A percentile compares a stretch with the other conserved stretches of the same genome.
These are phyloP conservation scores for Chenopodium berlandieri DNA, from an alignment of 148 eudicot genomes.

Conservation along the genomic window DNA sequence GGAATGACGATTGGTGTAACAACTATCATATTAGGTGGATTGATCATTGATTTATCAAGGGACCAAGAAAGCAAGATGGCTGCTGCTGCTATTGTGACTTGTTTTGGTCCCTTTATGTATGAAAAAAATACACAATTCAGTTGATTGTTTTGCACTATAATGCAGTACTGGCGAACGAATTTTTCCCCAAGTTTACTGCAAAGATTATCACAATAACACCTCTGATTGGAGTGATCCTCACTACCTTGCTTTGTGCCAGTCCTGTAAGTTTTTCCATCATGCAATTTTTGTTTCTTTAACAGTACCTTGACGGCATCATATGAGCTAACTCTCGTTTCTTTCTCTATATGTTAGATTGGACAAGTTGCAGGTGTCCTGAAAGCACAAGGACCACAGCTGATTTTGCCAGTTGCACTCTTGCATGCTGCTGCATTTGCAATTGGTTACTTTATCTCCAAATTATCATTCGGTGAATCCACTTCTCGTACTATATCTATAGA, in stretches of 20 bases:
- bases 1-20: not conserved
- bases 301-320: not conserved
- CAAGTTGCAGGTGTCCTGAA: conserved; percentile 98
- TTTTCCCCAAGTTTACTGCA: conserved; percentile 92
- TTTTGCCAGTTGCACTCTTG: conserved; percentile 78
- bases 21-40: not conserved
- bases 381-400: conserved; percentile 82
- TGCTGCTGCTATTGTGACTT: not conserved
- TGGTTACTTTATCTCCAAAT: conserved; percentile 81
- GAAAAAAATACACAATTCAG: not conserved
- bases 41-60: not conserved
- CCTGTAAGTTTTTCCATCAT: conserved; percentile 59
- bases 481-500: conserved; percentile 98
- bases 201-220: conserved; percentile 89
- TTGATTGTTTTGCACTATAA: conserved; percentile 18
- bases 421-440: conserved; percentile 87
- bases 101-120: not conserved
- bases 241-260: conserved; percentile 98
- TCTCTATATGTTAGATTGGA: conserved; percentile 57
- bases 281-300: not conserved
- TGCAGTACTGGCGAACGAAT: conserved; percentile 83
- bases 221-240: conserved; percentile 87
- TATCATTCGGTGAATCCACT: conserved; percentile 95
- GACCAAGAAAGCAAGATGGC: not conserved
- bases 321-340: conserved; percentile 2